Evolutionary conservation across 2,329 filamentous ascomycete genomes (phyloP), one percentile per base, ranked within the genome.

Genomic region (Chaetoscypha palmicola): DNA sequence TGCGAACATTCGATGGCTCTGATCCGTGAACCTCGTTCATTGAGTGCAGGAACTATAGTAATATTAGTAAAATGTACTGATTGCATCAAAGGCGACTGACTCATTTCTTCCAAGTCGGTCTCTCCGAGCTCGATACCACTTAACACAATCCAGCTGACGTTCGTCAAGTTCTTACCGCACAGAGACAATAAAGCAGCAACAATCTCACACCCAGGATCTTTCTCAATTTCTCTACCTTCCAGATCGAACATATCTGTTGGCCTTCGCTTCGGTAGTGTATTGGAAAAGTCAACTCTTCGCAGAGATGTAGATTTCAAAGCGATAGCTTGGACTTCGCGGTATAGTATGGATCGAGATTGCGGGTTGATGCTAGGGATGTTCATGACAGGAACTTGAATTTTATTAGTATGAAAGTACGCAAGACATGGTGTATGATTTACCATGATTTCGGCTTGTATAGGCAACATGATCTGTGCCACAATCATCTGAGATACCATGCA

Each of bases 91-190:
- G 30, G 7, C 21, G 16, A 41, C 43, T 10, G 46, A 51, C 48
- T 42, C 24, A 49, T 43, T 28, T 76, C 76, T 49, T 86, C 82
- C 41, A 86, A 65, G 62, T 86, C 83, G 0, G 78, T 77, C 42
- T 86, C 82, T 31, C 79, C 80, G n/a, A 86, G 71, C 47, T 76
- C 73, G 48, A 86, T 81, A 10, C 79, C 79, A 48, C 79, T 85
- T 46, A 86, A 63, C 17, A 76, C 71, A 41, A 86, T 74, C 81
- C 82, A 86, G 58, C 83, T 79, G 14, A 86, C 76, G 54, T 79
- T 82, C 0, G 82, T 86, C 19, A 79, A 69, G 53, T 82, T 75
- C 48, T 76, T 73, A 50, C 77, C 77, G 62, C 79, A 84, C 4
- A 86, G 66, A 1, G 81, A 79, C 53, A 83, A 79, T 4, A 86